Evolutionary conservation across 805 yeast genomes (phyloP).

Genomic region (Candida sanyiensis): DNA sequence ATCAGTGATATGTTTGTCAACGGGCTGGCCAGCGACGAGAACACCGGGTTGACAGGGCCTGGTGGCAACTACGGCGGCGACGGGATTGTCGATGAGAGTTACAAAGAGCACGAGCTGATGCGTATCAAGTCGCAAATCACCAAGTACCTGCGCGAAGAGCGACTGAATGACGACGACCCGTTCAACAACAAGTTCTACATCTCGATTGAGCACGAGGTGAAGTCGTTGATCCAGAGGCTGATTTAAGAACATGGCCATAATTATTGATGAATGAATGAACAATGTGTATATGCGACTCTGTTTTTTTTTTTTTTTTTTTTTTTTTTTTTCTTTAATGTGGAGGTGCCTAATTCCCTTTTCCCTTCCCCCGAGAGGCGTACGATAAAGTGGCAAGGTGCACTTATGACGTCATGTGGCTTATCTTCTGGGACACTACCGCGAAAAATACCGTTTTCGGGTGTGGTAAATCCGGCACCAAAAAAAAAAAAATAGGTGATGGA

Average conservation of each 20-base stretch:
- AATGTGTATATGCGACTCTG: not conserved
- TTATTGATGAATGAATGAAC: not conserved
- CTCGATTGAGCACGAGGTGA: slow-evolving; percentile 25
- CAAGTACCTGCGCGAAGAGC: slow-evolving; percentile 25
- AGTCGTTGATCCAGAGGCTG: slow-evolving; percentile 25
- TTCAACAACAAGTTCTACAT: slow-evolving; percentile 26
- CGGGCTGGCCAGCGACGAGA: slow-evolving; percentile 22
- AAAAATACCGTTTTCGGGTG: not conserved
- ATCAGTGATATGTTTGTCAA: slow-evolving; percentile 26
- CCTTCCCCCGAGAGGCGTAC: too few relatives aligned
- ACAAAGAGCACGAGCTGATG: slow-evolving; percentile 25
- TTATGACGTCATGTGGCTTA: not conserved
- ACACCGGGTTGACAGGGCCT: not conserved
- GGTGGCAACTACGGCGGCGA: slow-evolving; percentile 5
- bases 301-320: too few relatives aligned
- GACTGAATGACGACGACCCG: slow-evolving; percentile 26
- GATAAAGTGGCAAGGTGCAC: too few relatives aligned
- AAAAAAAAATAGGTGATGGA: not conserved
- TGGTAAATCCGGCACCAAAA: not conserved
- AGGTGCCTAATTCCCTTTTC: too few relatives aligned
- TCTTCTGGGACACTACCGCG: not conserved
- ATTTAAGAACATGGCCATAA: slow-evolving; percentile 5
- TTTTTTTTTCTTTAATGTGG: too few relatives aligned
- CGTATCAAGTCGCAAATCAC: slow-evolving; percentile 26
- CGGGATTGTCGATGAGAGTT: slow-evolving; percentile 21